Conservation (phyloP, 306 rosid species). For the Vigna angularis region DNA sequence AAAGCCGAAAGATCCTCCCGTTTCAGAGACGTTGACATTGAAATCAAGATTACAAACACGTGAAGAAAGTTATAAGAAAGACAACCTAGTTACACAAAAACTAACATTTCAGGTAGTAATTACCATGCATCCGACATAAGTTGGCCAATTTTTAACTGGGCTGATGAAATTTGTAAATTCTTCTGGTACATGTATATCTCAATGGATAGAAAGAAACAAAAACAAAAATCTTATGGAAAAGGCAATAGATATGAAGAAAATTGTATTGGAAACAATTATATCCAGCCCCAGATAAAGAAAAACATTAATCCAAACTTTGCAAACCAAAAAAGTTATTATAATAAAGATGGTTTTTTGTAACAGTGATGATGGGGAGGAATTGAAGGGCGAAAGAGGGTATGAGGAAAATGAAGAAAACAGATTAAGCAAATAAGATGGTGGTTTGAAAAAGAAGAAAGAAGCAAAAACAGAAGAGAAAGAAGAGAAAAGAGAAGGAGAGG, state of each 20-base stretch:
- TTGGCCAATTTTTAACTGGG: slow-evolving; percentile 10
- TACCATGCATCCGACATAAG: neutral
- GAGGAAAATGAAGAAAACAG: slow-evolving; percentile 11
- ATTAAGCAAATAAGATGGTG: slow-evolving; percentile 6
- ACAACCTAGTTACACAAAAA: slow-evolving; percentile 5
- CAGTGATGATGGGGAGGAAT: slow-evolving; percentile 22
- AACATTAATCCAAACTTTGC: slow-evolving; percentile 42
- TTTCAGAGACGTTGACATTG: slow-evolving; percentile 1
- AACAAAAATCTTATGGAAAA: slow-evolving; percentile 8
- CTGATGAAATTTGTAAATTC: slow-evolving; percentile 35
- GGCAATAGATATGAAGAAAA: neutral
- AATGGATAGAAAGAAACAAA: slow-evolving; percentile 2
- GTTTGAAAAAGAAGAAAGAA: slow-evolving; percentile 22
- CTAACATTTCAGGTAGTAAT: slow-evolving; percentile 15
- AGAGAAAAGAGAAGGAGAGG: neutral
- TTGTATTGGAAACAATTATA: slow-evolving; percentile 2
- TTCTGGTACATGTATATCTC: slow-evolving; percentile 12
- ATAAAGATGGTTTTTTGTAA: neutral
- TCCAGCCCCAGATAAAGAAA: slow-evolving; percentile 10
- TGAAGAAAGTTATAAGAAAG: neutral
- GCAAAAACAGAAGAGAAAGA: neutral
- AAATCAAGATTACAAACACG: slow-evolving; percentile 25
- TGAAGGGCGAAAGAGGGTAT: slow-evolving; percentile 23
- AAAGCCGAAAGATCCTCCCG: slow-evolving; percentile 15
- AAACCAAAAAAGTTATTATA: slow-evolving; percentile 16